Conservation (phyloP, 2,329 filamentous ascomycete species). For the Colletotrichum endophyticum region DNA sequence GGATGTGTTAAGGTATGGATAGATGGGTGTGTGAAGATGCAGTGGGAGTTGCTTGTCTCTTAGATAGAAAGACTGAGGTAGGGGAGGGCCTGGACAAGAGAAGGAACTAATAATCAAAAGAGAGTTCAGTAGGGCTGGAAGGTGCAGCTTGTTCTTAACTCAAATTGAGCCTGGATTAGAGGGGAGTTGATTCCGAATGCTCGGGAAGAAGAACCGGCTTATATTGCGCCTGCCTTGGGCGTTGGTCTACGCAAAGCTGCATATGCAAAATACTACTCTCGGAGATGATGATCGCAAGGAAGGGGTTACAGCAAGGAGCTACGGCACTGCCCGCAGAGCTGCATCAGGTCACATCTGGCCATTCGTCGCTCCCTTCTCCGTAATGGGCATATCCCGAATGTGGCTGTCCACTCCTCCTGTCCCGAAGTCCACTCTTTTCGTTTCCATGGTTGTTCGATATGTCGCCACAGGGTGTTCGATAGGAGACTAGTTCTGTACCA, state of each 20-base stretch:
- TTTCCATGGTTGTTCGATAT: not conserved
- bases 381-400: conserved; percentile 1
- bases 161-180: not conserved
- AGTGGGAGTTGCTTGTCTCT: not conserved
- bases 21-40: not conserved
- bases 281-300: conserved; percentile 11
- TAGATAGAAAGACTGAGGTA: not conserved
- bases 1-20: not conserved
- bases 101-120: not conserved
- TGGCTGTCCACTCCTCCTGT: not conserved
- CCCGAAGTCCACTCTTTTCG: not conserved
- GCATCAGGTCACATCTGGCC: conserved; percentile 15
- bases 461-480: not conserved
- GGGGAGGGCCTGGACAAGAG: not conserved
- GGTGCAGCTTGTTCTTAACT: not conserved
- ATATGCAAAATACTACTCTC: not conserved
- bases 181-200: not conserved
- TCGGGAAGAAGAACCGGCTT: conserved; percentile 8
- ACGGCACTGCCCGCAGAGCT: not conserved
- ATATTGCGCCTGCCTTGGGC: not conserved
- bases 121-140: not conserved
- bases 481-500: not conserved
- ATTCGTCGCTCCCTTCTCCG: not conserved
- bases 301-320: not conserved
- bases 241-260: not conserved